These are phyloP conservation scores for Metrosideros polymorpha DNA, from an alignment of 441 rosid species.

Conservation along the genomic window DNA sequence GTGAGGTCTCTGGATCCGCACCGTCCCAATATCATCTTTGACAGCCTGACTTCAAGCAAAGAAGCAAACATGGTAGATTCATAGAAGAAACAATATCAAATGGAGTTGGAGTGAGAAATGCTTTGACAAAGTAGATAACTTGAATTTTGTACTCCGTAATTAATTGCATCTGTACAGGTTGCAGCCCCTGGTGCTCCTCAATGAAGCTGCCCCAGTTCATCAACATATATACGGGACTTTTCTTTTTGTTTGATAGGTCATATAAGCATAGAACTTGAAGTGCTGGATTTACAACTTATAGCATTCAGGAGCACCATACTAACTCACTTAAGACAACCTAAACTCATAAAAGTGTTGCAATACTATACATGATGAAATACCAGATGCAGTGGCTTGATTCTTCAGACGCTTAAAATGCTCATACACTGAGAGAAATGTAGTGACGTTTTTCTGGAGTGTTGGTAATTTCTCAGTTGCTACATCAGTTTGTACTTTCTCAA, in stretches of 20 bases:
- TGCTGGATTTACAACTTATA: not conserved
- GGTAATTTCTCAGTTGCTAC: not conserved
- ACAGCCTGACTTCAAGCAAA: constrained; percentile 41
- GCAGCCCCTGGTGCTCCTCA: not conserved
- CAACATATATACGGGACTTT: not conserved
- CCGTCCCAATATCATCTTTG: constrained; percentile 66
- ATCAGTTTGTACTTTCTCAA: not conserved
- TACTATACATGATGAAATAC: not conserved
- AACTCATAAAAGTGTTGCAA: not conserved
- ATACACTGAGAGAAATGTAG: not conserved
- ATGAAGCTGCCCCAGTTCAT: not conserved
- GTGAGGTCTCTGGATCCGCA: constrained; percentile 78
- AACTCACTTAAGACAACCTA: not conserved
- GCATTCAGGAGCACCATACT: not conserved
- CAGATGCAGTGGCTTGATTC: not conserved
- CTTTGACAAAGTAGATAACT: not conserved
- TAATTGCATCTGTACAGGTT: not conserved
- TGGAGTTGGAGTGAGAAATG: not conserved
- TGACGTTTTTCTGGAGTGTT: not conserved
- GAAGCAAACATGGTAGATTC: not conserved
- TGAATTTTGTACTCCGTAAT: not conserved
- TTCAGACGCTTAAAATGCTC: not conserved
- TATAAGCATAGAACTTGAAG: not conserved
- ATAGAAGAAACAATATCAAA: not conserved
- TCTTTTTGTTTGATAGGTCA: not conserved